Base-by-base conservation (phyloP, 1,139 yeast genomes). In the Blastobotrys petasosporus region DNA sequence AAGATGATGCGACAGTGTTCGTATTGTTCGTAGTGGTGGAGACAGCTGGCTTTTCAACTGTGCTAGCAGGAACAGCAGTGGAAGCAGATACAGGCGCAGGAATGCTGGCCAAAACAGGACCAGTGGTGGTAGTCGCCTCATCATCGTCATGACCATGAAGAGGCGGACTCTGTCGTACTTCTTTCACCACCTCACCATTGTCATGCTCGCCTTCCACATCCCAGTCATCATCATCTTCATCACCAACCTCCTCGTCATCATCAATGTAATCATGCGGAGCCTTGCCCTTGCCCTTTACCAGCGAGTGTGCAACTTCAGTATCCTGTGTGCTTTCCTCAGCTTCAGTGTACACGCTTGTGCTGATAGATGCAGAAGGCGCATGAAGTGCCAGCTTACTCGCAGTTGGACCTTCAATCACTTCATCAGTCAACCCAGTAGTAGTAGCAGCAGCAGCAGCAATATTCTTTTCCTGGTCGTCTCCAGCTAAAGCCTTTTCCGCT, bases 161-260 rank as follows among this genome's bases (percentile, higher is more conserved):
- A 20, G 25, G 25, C 25, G 25, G 25, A n/a, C 25, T 13, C 17
- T 41, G 44, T 13, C 31, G 36, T 3, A 32, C 36, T 30, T 35
- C 44, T 13, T 29, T 15, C 5, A 29, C 41, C 13, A 38, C 34
- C 13, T 11, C 8, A 6, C 11, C 32, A n/a, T 38, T 38, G 34
- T 38, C 41, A 9, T 38, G 29, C 12, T 41, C 44, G 11, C 12
- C 44, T 9, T 29, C 30, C 35, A 28, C 32, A 20, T 28, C 11
- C n/a, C 35, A n/a, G 13, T 8, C 52, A 23, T 35, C 51, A 30
- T 29, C 45, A 11, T 37, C 42, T 13, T 42, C 42, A 15, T 28
- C 40, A 5, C 47, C 51, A 30, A 42, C 15, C 34, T 45, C 48
- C 4, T 30, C 40, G 10, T 36, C 48, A 23, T 41, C 47, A 3